Evolutionary conservation across 73 alveolate genomes (phyloP), one percentile per base, ranked within the genome.

Genomic region (Halteria grandinella): DNA sequence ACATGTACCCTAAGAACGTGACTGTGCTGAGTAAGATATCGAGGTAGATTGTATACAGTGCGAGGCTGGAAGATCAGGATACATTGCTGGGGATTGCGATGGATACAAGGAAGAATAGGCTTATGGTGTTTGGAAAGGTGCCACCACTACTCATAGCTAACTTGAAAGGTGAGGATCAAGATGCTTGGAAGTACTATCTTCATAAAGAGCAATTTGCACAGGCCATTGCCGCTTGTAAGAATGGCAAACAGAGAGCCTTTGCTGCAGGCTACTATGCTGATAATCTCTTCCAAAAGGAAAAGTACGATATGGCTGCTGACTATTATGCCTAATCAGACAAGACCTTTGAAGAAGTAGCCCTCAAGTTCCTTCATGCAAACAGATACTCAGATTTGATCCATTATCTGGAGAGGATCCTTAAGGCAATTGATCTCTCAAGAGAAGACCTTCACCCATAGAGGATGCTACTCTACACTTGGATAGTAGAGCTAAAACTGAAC

Each of bases 401-500:
- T 41, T 94, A 88, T 79, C 73, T 94, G 51, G 79, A 49, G 34
- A 50, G 57, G 71, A 37, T 66, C 31, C 66, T 86, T 51, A 70
- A 88, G 49, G 29, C 58, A n/a, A 15, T 90, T 11, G 83, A 78
- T 20, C 43, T 45, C 8, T 51, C 44, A 15, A 51, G 80, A 50
- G 78, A 81, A 47, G 90, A 94, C 57, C 79, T 74, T 48, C 64
- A 63, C 32, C 91, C 95, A 0, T 93, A 95, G 87, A 79, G 84
- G 55, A 79, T 85, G 75, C 80, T 95, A 34, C 55, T 95, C 28
- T 69, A 96, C 88, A 95, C 99, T 21, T 95, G 99, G 98, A 55
- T 95, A 8, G 73, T 92, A 7, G 99, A 95, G 87, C 83, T 92
- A n/a, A 82, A 77, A 40, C 83, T 95, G 43, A 90, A 87, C 60